Base-by-base conservation (phyloP, 208 protist genomes). In the Crithidia thermophila region DNA sequence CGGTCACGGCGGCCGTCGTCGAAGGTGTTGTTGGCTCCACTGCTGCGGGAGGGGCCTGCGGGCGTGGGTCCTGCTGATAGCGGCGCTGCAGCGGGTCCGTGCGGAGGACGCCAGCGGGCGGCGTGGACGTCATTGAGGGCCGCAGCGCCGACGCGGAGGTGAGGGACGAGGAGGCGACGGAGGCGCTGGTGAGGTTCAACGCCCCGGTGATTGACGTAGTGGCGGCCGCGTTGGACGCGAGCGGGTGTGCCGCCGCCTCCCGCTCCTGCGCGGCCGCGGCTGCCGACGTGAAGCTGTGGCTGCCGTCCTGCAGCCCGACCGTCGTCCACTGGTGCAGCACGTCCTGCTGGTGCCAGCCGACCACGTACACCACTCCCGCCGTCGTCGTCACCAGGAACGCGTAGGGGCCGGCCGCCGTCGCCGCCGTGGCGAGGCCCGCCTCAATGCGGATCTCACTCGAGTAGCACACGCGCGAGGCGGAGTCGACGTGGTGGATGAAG, bases 311-410 rank as follows among this genome's bases (percentile, higher is more conserved):
- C 34, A 85, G 59, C 10, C 63, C 60, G 4, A 59, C 61, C 13
- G 64, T 77, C n/a, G 63, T 87, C 77, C 75, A 88, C 13, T 69
- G 71, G 36, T 89, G 81, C 42, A 92, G 59, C 28, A 92, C 42
- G 25, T 62, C 58, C 31, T 86, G 68, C 21, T 52, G 36, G 36
- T 65, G 67, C 87, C 87, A 93, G 45, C 84, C 84, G 28, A 93
- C 51, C 11, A 88, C 75, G 50, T 82, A 86, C 27, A 90, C 79
- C 33, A 82, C 71, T 39, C 87, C 87, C 2, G 82, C 67, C 0
- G 81, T 89, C 13, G 87, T 93, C 40, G 77, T 82, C 27, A 87
- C 81, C 0, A 90, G 60, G 39, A 93, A 88, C 21, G 78, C 75
- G 39, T 84, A 69, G 16, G 68, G 47, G n/a, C 87, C 87, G 16